phyloP scores from a whole-genome alignment of 2,329 filamentous ascomycete genomes.

The Lasiodiplodia sp. region DNA sequence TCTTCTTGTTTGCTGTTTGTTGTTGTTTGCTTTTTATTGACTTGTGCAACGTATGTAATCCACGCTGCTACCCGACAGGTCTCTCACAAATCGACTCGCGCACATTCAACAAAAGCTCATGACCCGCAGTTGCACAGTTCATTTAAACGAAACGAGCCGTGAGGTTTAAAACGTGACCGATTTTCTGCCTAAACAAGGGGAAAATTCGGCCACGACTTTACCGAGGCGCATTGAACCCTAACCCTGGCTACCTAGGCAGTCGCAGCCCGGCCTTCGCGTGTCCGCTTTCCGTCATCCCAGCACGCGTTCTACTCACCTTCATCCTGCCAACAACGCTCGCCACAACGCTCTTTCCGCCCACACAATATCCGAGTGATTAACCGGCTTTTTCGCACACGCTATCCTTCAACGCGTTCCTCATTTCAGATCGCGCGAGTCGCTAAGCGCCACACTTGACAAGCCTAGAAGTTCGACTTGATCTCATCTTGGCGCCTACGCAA shows the following conservation, averaged over 20 bases:
- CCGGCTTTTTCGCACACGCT: not conserved
- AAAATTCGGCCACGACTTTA: not conserved
- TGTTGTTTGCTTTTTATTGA: too few species aligned
- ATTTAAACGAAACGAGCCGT: too few species aligned
- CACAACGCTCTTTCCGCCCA: not conserved
- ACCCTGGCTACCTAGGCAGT: not conserved
- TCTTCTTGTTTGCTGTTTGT: too few species aligned
- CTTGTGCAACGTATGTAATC: too few species aligned
- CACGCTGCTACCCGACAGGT: too few species aligned
- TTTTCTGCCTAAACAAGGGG: too few species aligned
- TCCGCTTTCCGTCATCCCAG: constrained; percentile 14
- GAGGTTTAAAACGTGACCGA: too few species aligned
- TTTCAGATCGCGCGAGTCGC: not conserved
- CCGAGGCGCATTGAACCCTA: not conserved
- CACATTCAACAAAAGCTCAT: too few species aligned
- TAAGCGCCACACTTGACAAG: not conserved
- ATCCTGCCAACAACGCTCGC: not conserved
- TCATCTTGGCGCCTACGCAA: not conserved
- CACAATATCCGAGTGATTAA: not conserved
- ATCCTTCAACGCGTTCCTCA: not conserved
- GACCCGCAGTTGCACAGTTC: too few species aligned
- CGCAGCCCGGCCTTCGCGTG: not conserved
- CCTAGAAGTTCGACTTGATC: not conserved
- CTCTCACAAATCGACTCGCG: too few species aligned
- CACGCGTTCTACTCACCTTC: constrained; percentile 11